phyloP scores from a whole-genome alignment of 108 stramenopile species.

The Epithemia pelagica region DNA sequence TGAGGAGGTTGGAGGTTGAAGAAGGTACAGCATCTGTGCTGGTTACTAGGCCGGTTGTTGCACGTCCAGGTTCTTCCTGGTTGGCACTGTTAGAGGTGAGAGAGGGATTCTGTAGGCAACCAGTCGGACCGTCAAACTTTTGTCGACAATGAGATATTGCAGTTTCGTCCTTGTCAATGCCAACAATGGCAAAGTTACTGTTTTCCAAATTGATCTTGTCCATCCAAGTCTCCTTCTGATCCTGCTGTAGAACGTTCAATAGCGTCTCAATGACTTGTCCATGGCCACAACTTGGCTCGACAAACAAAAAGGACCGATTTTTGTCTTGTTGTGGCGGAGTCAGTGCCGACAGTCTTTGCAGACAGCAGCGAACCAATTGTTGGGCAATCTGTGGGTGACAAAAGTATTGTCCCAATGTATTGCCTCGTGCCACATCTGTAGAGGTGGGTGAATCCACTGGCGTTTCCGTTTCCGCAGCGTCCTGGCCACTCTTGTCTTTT shows the following conservation, averaged over 20 bases:
- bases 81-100: background rate
- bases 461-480: too few relatives aligned
- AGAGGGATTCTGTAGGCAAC: background rate
- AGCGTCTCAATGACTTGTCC: conserved; percentile 8
- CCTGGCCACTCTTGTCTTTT: background rate
- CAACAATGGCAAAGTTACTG: conserved; percentile 3
- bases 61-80: too few relatives aligned
- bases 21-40: background rate
- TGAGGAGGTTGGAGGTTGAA: background rate
- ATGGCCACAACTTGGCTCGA: conserved; percentile 19
- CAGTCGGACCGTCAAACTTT: background rate
- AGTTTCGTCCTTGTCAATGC: conserved; percentile 6
- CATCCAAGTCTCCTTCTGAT: background rate
- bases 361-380: conserved; percentile 3
- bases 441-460: too few relatives aligned
- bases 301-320: background rate
- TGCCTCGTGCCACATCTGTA: background rate
- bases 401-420: conserved; percentile 21
- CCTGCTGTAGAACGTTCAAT: background rate
- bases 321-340: background rate
- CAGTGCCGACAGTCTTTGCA: background rate
- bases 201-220: background rate
- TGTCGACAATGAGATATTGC: background rate
- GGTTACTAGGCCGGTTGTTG: too few relatives aligned
- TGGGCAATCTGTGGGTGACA: conserved; percentile 12